Percentiles rank a stretch among this genome's conserved stretches.
These are phyloP conservation scores for Hamigera avellanea DNA, from an alignment of 495 filamentous ascomycete genomes.

Conservation along the genomic window DNA sequence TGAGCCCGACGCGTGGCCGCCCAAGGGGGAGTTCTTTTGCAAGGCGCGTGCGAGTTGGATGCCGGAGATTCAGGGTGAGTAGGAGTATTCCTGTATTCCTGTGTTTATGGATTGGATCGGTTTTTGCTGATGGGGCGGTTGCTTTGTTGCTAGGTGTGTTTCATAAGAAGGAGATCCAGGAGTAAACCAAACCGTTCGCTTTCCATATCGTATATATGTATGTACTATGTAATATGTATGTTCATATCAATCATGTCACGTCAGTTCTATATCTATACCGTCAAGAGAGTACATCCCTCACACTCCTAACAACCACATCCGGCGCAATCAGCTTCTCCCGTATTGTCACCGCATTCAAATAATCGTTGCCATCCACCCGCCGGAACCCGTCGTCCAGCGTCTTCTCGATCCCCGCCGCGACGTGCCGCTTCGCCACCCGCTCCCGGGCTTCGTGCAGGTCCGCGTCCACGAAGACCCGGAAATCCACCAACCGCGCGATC, in stretches of 20 bases:
- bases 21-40: constrained; percentile 64
- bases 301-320: constrained; percentile 12
- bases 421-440: constrained; percentile 25
- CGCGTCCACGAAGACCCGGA: constrained; percentile 26
- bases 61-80: constrained; percentile 47
- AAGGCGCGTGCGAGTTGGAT: constrained; percentile 46
- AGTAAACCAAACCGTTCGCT: constrained; percentile 31
- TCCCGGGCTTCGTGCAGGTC: constrained; percentile 19
- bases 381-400: constrained; percentile 25
- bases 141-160: constrained; percentile 39
- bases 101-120: no score
- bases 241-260: no score
- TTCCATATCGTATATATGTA: neutral
- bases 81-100: no score
- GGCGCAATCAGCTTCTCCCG: constrained; percentile 15
- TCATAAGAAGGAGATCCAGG: constrained; percentile 47
- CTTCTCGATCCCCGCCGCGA: constrained; percentile 27
- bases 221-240: no score
- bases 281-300: neutral
- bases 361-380: constrained; percentile 30
- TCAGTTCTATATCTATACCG: neutral
- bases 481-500: constrained; percentile 14
- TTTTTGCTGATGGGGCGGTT: no score
- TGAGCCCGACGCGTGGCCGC: constrained; percentile 45
- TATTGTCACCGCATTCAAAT: constrained; percentile 23